Evolutionary conservation across 805 yeast species (phyloP).

Genomic region (Yarrowia keelungensis): DNA sequence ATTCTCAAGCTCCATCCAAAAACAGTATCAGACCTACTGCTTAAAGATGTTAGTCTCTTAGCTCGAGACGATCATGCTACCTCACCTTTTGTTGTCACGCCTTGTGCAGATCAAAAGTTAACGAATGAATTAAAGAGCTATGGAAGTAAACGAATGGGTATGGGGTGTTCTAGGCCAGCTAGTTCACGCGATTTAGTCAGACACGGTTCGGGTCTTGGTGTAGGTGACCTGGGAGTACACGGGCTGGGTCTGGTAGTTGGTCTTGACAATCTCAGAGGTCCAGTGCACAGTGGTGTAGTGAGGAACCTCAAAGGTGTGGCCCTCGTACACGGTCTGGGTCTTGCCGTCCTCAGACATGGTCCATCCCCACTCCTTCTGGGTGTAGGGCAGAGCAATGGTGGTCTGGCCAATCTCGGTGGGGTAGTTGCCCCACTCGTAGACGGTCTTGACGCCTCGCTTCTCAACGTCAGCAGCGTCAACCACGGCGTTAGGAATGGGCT

Average conservation of each 20-base stretch:
- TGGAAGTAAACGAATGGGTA: slow-evolving; percentile 1
- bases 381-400: slow-evolving; percentile 29
- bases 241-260: slow-evolving; percentile 34
- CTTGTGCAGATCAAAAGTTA: too few relatives aligned
- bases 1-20: too few relatives aligned
- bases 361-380: slow-evolving; percentile 31
- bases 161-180: slow-evolving; percentile 4
- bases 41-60: too few relatives aligned
- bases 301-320: slow-evolving; percentile 16
- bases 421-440: slow-evolving; percentile 35
- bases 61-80: too few relatives aligned
- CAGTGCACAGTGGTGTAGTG: slow-evolving; percentile 19
- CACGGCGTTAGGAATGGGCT: slow-evolving; percentile 17
- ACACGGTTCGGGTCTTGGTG: slow-evolving; percentile 23
- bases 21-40: too few relatives aligned
- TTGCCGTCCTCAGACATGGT: slow-evolving; percentile 23
- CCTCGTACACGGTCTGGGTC: slow-evolving; percentile 11
- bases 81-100: too few relatives aligned
- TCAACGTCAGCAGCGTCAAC: slow-evolving; percentile 17
- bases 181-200: background rate
- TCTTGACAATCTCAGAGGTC: slow-evolving; percentile 21
- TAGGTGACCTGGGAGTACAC: slow-evolving; percentile 24
- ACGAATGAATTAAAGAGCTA: too few relatives aligned
- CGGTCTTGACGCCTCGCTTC: slow-evolving; percentile 22
- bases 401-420: slow-evolving; percentile 18